Evolutionary conservation across 257 asterid species (phyloP), one percentile per base, ranked within the genome.

Genomic region (Oldenlandia corymbosa): DNA sequence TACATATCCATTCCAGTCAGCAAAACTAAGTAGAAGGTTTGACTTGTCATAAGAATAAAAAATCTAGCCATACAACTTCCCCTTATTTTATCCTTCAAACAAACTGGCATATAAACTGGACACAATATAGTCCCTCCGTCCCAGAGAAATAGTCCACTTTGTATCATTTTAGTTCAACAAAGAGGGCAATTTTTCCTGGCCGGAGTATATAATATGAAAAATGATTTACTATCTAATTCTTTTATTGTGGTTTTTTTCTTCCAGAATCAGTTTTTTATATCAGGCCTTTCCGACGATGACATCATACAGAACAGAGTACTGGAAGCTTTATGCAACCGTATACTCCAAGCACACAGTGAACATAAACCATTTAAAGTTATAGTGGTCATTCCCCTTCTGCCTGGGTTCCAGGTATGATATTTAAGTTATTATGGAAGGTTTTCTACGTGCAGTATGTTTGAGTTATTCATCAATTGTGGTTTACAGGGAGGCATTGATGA

Each of bases 401-500:
- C 98, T 28, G 96, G 96, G 18, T 91, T 88, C 79, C 94, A 88
- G 95, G 98, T 91, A 70, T 37, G 69, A 5, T n/a, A 56, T 58
- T 73, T 49, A 51, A 65, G 57, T 20, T 3, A 5, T 17, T 71
- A 50, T 45, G 42, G 42, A 30, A 32, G 39, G 26, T 65, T 58
- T 67, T 37, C 73, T 60, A 47, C 64, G 30, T 20, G 18, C 20
- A 54, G 45, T 23, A 16, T 43, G 45, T 24, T 73, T 62, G 58
- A 31, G 47, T 72, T 66, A 68, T 58, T 59, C 18, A 68, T 49
- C 42, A 34, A 48, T 57, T 58, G 37, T 32, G 20, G 39, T 77
- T 45, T 77, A 54, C 82, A 91, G 98, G 98, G 98, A 24, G 95
- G 98, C 68, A 84, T 91, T 58, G 95, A 91, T 76, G 98, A 91